Conservation (phyloP, 441 rosid species). For the Adansonia gregorii region DNA sequence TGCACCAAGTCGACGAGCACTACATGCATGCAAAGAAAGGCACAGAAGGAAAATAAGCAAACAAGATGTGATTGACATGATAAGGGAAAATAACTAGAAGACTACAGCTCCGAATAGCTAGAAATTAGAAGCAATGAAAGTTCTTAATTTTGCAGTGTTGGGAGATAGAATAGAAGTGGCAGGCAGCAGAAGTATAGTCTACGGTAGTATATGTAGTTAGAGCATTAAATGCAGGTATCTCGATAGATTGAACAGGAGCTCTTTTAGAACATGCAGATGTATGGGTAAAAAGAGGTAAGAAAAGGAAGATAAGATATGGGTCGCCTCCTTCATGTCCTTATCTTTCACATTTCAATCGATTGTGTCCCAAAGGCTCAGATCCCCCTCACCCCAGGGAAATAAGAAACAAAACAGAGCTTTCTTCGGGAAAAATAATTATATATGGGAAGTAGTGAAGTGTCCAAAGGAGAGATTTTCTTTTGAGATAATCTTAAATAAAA, state of each 20-base stretch:
- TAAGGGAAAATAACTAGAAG: constrained; percentile 1
- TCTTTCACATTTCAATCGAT: constrained; percentile 33
- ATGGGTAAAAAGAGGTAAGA: neutral
- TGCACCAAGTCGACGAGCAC: constrained; percentile 48
- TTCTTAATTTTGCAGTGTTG: neutral
- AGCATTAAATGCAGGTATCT: neutral
- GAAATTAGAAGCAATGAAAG: neutral
- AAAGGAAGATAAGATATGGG: neutral
- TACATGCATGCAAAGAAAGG: constrained; percentile 46
- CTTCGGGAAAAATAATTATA: neutral
- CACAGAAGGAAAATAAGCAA: constrained; percentile 46
- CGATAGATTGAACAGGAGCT: neutral
- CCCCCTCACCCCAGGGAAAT: constrained; percentile 32
- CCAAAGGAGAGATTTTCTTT: constrained; percentile 32
- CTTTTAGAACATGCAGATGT: neutral
- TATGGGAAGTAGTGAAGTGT: constrained; percentile 22
- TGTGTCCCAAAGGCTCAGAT: constrained; percentile 35
- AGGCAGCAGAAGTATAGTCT: neutral
- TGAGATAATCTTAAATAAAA: neutral
- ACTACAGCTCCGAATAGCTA: neutral
- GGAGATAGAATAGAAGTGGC: neutral
- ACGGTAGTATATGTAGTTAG: constrained; percentile 19
- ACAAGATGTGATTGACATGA: constrained; percentile 43
- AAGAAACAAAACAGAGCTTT: constrained; percentile 28
- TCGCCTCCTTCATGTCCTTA: constrained; percentile 40